phyloP scores from a whole-genome alignment of 495 filamentous ascomycete genomes.

The Xylaria flabelliformis region DNA sequence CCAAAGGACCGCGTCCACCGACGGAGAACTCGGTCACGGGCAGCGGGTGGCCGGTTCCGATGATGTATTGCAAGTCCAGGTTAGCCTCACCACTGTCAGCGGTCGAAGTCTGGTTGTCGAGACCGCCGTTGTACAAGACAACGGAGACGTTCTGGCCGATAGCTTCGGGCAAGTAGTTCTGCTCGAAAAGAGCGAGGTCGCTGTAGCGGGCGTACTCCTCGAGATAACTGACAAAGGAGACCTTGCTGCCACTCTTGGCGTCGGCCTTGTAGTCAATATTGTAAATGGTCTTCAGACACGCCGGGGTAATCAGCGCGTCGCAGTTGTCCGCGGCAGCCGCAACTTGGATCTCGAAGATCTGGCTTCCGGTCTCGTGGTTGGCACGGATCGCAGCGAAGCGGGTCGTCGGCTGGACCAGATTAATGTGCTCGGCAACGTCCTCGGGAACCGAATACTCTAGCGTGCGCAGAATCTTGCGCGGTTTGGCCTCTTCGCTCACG shows the following conservation, averaged over 20 bases:
- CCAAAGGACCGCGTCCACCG: constrained; percentile 58
- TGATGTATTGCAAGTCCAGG: constrained; percentile 71
- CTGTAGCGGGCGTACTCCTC: constrained; percentile 51
- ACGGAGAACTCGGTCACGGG: constrained; percentile 69
- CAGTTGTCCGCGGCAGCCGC: constrained; percentile 43
- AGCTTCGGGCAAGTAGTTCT: constrained; percentile 39
- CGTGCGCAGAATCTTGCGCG: constrained; percentile 51
- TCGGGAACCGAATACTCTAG: constrained; percentile 63
- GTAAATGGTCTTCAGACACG: constrained; percentile 65
- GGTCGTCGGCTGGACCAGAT: constrained; percentile 63
- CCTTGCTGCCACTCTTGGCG: constrained; percentile 50
- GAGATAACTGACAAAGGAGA: constrained; percentile 64
- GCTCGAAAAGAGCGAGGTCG: constrained; percentile 34
- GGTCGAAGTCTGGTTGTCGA: constrained; percentile 54
- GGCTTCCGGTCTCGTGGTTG: constrained; percentile 18
- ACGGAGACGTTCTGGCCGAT: constrained; percentile 62
- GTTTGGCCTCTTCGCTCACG: constrained; percentile 43
- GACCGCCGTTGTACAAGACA: constrained; percentile 63
- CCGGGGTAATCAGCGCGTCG: constrained; percentile 58
- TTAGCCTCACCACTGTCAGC: constrained; percentile 64
- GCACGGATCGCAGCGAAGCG: constrained; percentile 56
- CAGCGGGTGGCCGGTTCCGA: constrained; percentile 62
- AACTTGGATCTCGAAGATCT: constrained; percentile 23
- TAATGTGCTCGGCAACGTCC: constrained; percentile 53
- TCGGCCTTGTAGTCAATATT: constrained; percentile 58